Conservation (phyloP, 176 grass and related monocot genomes). For the Dactylis glomerata region DNA sequence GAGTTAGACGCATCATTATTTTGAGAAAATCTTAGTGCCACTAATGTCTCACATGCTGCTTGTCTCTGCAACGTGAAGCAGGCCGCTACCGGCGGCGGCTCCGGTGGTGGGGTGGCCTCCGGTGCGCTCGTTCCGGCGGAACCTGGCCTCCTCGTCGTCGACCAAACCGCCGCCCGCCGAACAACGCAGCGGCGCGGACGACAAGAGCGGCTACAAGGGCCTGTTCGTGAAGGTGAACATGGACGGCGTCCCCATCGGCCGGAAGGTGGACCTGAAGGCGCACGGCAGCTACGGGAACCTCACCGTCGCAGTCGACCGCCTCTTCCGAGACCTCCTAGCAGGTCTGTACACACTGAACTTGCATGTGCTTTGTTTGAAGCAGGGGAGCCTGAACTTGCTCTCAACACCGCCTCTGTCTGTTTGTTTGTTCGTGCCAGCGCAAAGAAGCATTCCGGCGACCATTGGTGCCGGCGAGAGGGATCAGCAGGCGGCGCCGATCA, state of each 20-base stretch:
- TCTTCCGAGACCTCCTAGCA: slow-evolving; percentile 70
- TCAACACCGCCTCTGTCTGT: background rate
- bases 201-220: slow-evolving; percentile 35
- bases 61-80: slow-evolving; percentile 11
- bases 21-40: background rate
- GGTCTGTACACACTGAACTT: slow-evolving; percentile 34
- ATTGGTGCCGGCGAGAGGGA: too few species aligned
- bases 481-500: background rate
- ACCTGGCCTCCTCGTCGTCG: slow-evolving; percentile 42
- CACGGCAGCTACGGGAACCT: slow-evolving; percentile 63
- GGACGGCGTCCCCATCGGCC: slow-evolving; percentile 87
- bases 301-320: slow-evolving; percentile 60
- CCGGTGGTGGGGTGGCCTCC: slow-evolving; percentile 86
- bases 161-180: slow-evolving; percentile 29
- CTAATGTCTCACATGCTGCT: background rate
- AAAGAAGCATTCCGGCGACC: too few species aligned
- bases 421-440: too few species aligned
- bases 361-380: too few species aligned
- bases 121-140: slow-evolving; percentile 66
- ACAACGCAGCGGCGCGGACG: background rate
- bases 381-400: background rate
- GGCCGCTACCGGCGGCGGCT: slow-evolving; percentile 32
- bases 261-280: slow-evolving; percentile 70
- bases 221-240: slow-evolving; percentile 86
- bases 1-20: background rate